Evolutionary conservation across 768 basidiomycete genomes (phyloP), one percentile per base, ranked within the genome.

Genomic region (Astraeus odoratus): DNA sequence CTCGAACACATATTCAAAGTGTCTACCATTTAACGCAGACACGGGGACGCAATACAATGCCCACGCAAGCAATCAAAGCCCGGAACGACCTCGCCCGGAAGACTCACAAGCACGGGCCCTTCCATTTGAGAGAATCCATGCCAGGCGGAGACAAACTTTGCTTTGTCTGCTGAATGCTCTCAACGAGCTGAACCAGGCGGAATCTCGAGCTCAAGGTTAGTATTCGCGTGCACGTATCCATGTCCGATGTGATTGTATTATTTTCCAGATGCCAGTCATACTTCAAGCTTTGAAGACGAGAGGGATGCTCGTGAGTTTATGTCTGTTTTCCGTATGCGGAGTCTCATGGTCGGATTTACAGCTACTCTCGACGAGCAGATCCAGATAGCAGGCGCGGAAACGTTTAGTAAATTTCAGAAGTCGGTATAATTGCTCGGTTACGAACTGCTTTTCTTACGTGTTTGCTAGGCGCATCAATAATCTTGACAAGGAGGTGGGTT

Each of bases 311-410:
- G 83, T 84, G 58, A 71, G 82, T 18, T 22, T 30, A 4, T 39
- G 36, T 30, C 41, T 12, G 18, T 18, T 15, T 20, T 20, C n/a
- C 16, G 18, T 22, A 42, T 38, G 10, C 16, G 24, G 13, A 18
- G 37, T 25, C 38, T 46, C 29, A 46, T 19, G 36, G 2, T 19
- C 34, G 33, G 13, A 41, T 30, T 16, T 16, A 18, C 42, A 81
- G 83, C 80, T 6, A 76, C 73, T 35, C 77, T 81, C 45, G 80
- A 86, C 52, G 83, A 86, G 51, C 78, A 83, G 52, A 57, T 80
- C n/a, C 83, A 85, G 63, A 70, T 68, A 47, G 74, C 72, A 9
- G 84, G 84, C 9, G 81, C 82, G 4, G 81, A 81, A 42, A 65
- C 70, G 5, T 86, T 86, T 61, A 65, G 76, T 52, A 75, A 60